These are phyloP conservation scores for Geopyxis carbonaria DNA, from an alignment of 495 filamentous ascomycete species.

Conservation along the genomic window DNA sequence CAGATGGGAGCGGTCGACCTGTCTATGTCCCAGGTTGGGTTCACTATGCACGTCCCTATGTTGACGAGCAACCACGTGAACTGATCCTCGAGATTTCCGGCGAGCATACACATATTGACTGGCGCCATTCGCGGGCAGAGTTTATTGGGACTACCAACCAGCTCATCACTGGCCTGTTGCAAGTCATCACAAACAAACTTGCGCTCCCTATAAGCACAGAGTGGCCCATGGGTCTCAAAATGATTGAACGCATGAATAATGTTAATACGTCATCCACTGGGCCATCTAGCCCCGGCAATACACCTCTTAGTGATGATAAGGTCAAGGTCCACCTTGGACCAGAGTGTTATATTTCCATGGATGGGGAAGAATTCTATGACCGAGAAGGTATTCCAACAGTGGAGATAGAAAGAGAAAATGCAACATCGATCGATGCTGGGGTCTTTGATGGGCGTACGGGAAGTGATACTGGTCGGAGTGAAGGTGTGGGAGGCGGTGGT, in stretches of 20 bases:
- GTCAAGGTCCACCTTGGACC: conserved; percentile 49
- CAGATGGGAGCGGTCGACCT: too few species aligned
- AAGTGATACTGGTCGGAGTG: conserved; percentile 14
- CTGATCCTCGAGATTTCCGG: conserved; percentile 64
- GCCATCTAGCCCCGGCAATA: conserved; percentile 50
- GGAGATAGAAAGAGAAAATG: too few species aligned
- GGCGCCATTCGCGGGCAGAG: conserved; percentile 40
- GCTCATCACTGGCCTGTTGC: conserved; percentile 54
- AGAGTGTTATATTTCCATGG: conserved; percentile 55
- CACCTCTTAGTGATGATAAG: conserved; percentile 49
- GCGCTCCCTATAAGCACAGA: conserved; percentile 45
- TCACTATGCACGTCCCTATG: conserved; percentile 65
- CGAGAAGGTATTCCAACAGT: conserved; percentile 17
- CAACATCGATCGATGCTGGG: too few species aligned
- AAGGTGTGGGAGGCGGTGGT: conserved; percentile 1
- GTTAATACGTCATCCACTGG: conserved; percentile 33
- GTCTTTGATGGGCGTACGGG: conserved; percentile 4
- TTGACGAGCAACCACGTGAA: conserved; percentile 54
- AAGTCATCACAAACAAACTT: conserved; percentile 67
- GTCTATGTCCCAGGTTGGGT: conserved; percentile 40
- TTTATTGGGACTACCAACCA: conserved; percentile 54
- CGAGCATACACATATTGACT: conserved; percentile 48
- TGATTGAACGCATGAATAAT: conserved; percentile 30
- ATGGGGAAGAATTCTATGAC: conserved; percentile 38
- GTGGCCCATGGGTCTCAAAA: conserved; percentile 46